Evolutionary conservation across 164 flowering plant species (phyloP).

Genomic region (Nymphaea thermarum): DNA sequence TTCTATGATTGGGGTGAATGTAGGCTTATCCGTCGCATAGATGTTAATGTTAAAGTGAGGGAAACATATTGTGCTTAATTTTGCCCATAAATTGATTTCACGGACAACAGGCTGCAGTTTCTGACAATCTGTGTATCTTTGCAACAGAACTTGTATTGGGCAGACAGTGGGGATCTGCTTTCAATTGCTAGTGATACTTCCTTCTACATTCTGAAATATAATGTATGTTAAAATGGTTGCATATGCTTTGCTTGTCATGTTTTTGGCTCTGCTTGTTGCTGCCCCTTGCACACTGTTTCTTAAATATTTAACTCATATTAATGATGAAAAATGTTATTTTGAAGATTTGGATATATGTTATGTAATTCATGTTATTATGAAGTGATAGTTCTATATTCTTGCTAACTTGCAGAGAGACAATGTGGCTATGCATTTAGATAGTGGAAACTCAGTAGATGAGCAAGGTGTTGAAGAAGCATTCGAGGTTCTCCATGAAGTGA

Average conservation of each 20-base stretch:
- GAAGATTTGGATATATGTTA: no score
- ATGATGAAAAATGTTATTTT: no score
- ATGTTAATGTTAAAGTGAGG: conserved; percentile 87
- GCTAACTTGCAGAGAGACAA: conserved; percentile 56
- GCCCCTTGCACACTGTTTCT: no score
- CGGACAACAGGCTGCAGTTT: no score
- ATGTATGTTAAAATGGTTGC: conserved; percentile 33
- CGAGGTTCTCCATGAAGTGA: conserved; percentile 87
- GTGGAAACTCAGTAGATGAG: conserved; percentile 80
- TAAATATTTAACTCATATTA: no score
- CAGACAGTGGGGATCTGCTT: conserved; percentile 96
- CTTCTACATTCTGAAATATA: conserved; percentile 88
- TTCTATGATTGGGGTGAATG: conserved; percentile 99
- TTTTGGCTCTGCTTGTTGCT: no score
- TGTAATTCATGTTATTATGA: no score
- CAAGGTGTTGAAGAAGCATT: conserved; percentile 97
- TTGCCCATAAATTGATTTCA: no score
- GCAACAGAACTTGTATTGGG: conserved; percentile 91
- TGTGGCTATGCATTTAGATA: conserved; percentile 71
- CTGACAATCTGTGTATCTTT: no score
- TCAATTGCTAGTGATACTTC: conserved; percentile 88
- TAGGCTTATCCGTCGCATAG: conserved; percentile 87
- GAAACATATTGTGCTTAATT: no score
- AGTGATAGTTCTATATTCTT: no score
- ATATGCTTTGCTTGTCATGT: no score